A percentile compares a stretch with the other conserved stretches of the same genome.
Conservation (phyloP, 495 filamentous ascomycete species). For the Alectoria sarmentosa region DNA sequence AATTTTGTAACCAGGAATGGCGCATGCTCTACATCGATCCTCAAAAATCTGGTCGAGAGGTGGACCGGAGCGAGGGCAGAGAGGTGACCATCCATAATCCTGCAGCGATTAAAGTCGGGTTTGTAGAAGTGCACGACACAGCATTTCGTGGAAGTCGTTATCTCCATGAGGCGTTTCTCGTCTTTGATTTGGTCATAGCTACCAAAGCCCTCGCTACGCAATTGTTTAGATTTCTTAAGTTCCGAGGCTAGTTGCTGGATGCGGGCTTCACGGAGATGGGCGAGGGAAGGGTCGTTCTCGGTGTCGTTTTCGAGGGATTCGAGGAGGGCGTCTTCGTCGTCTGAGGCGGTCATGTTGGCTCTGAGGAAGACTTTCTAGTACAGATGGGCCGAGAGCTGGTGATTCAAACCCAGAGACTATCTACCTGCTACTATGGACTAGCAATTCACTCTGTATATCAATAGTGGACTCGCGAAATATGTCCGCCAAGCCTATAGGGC, state of each 20-base stretch:
- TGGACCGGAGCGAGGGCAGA: conserved; percentile 52
- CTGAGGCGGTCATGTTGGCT: conserved; percentile 22
- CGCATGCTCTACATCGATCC: conserved; percentile 64
- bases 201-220: conserved; percentile 34
- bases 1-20: conserved; percentile 67
- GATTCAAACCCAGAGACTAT: no score
- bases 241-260: conserved; percentile 66
- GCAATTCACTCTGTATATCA: no score
- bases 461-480: no score
- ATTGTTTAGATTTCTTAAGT: conserved; percentile 40
- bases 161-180: conserved; percentile 62
- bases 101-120: conserved; percentile 64
- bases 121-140: conserved; percentile 73
- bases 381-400: no score
- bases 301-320: conserved; percentile 59
- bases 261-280: conserved; percentile 60
- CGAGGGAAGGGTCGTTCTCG: conserved; percentile 40
- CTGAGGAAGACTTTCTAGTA: no score
- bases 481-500: neutral
- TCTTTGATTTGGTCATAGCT: conserved; percentile 53
- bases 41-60: conserved; percentile 60
- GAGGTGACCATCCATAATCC: conserved; percentile 60
- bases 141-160: conserved; percentile 56
- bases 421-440: no score
- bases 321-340: conserved; percentile 67